These are phyloP conservation scores for Clonostachys byssicola DNA, from an alignment of 2,329 filamentous ascomycete species.

Conservation along the genomic window DNA sequence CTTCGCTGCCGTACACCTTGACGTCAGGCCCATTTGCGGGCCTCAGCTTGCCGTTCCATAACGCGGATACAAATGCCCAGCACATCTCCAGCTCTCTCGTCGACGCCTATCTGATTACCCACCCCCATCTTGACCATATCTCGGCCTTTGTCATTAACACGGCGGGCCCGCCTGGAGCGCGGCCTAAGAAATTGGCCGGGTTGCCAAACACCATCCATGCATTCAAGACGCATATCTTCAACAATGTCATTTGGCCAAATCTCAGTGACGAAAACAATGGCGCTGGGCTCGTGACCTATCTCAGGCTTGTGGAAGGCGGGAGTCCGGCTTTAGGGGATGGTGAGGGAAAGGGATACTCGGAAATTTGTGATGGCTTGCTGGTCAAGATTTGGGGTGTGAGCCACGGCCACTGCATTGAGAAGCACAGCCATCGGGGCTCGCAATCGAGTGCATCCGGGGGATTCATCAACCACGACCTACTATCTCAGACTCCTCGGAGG, in stretches of 20 bases:
- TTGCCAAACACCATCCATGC: conserved; percentile 86
- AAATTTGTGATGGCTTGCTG: conserved; percentile 83
- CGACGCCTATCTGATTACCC: conserved; percentile 87
- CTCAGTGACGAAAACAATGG: conserved; percentile 94
- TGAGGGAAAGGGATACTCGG: conserved; percentile 77
- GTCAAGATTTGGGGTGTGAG: conserved; percentile 84
- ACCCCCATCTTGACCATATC: conserved; percentile 95
- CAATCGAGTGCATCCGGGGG: conserved; percentile 40
- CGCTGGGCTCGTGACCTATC: conserved; percentile 86
- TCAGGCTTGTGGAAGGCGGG: conserved; percentile 83
- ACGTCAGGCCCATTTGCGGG: conserved; percentile 75
- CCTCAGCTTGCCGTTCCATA: conserved; percentile 63
- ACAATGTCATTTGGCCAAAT: conserved; percentile 97
- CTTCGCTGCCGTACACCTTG: conserved; percentile 44
- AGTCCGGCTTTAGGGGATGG: conserved; percentile 80
- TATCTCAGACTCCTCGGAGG: neutral
- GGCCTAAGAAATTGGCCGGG: conserved; percentile 82
- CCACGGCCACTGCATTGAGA: conserved; percentile 84
- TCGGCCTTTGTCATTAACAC: conserved; percentile 92
- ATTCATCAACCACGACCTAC: neutral
- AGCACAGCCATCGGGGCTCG: conserved; percentile 59
- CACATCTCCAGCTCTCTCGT: conserved; percentile 76
- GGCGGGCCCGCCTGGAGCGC: conserved; percentile 73
- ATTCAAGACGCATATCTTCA: conserved; percentile 93
- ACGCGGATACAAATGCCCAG: conserved; percentile 72